phyloP scores from a whole-genome alignment of 805 yeast genomes.

The Candida taoyuanica region DNA sequence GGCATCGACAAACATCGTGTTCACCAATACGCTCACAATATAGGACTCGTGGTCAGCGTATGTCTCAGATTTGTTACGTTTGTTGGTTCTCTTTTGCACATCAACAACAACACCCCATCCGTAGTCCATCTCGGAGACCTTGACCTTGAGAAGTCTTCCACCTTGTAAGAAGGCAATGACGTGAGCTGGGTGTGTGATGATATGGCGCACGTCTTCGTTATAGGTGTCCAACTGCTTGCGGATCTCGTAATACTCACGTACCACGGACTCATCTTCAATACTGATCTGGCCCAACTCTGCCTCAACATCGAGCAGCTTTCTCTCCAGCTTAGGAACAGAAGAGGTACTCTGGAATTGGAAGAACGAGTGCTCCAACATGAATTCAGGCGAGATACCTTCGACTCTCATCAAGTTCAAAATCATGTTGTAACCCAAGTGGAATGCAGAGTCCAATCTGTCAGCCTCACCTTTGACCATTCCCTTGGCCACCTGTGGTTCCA shows the following conservation, averaged over 20 bases:
- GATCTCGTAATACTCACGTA: conserved; percentile 80
- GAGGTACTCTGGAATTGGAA: conserved; percentile 93
- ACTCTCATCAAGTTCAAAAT: conserved; percentile 92
- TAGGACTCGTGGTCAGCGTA: conserved; percentile 87
- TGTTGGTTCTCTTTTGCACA: conserved; percentile 64
- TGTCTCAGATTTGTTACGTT: conserved; percentile 50
- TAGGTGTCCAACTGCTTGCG: conserved; percentile 67
- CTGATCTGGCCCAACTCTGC: conserved; percentile 42
- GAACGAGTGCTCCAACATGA: conserved; percentile 90
- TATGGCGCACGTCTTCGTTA: conserved; percentile 69
- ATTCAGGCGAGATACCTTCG: conserved; percentile 97
- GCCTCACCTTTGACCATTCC: conserved; percentile 99
- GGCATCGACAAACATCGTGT: conserved; percentile 72
- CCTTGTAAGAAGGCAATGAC: conserved; percentile 78
- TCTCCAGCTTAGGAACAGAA: conserved; percentile 81
- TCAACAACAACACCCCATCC: conserved; percentile 96
- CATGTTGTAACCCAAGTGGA: conserved; percentile 97
- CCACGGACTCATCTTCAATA: conserved; percentile 68
- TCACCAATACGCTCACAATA: conserved; percentile 78
- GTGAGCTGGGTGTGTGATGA: conserved; percentile 89
- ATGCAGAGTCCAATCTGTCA: conserved; percentile 94
- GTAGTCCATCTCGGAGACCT: conserved; percentile 57
- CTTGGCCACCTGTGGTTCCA: conserved; percentile 99
- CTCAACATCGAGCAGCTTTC: conserved; percentile 51
- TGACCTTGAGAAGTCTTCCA: conserved; percentile 77